These are phyloP conservation scores for Capsicum pubescens DNA, from an alignment of 257 asterid genomes.

Conservation along the genomic window DNA sequence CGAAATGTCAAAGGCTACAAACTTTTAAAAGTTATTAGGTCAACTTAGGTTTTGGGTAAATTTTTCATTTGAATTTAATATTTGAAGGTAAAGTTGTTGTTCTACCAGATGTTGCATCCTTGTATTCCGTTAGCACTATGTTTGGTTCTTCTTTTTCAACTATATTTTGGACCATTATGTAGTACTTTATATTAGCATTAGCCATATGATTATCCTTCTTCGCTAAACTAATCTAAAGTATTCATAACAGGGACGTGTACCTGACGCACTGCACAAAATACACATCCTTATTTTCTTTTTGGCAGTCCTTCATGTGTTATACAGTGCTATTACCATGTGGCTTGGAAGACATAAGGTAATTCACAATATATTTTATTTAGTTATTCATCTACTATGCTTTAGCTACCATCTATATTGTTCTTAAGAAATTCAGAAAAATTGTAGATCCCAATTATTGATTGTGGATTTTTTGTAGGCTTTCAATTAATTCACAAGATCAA, in stretches of 20 bases:
- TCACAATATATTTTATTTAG: neutral
- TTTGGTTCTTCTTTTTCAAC: neutral
- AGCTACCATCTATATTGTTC: neutral
- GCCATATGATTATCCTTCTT: neutral
- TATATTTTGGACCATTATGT: neutral
- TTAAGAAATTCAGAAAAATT: neutral
- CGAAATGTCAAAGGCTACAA: neutral
- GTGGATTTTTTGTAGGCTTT: neutral
- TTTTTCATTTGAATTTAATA: neutral
- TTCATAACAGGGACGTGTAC: constrained; percentile 57
- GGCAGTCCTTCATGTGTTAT: constrained; percentile 82
- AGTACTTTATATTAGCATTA: neutral
- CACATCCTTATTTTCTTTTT: constrained; percentile 93
- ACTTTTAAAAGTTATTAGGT: constrained; percentile 5
- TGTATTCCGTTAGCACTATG: neutral
- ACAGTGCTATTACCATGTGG: constrained; percentile 85
- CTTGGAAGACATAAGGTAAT: constrained; percentile 88
- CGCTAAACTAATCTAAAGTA: constrained; percentile 23
- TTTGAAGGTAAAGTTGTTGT: neutral
- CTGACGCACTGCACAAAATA: constrained; percentile 83
- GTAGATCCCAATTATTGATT: neutral
- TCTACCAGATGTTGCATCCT: constrained; percentile 13
- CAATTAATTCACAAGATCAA: neutral
- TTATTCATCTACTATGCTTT: neutral
- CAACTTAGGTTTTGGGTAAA: neutral